These are phyloP conservation scores for Fusarium setosum DNA, from an alignment of 2,329 filamentous ascomycete genomes.

Conservation along the genomic window DNA sequence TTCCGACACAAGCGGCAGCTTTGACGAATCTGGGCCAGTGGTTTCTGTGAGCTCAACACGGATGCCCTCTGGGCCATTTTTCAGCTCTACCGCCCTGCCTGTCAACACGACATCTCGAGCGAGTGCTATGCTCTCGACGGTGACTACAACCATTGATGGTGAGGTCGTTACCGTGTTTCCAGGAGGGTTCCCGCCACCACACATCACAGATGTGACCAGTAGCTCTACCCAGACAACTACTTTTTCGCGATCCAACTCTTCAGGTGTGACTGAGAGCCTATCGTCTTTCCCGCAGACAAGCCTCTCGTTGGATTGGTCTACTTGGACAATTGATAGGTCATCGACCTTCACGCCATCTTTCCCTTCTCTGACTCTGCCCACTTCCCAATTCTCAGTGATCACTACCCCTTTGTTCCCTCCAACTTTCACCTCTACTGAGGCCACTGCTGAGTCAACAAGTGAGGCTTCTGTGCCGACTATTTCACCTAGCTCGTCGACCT, in stretches of 20 bases:
- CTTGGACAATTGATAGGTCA: slow-evolving; percentile 18
- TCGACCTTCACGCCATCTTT: slow-evolving; percentile 5
- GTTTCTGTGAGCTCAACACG: background rate
- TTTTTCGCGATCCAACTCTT: slow-evolving; percentile 9
- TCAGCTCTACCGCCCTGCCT: slow-evolving; percentile 17
- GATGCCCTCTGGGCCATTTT: background rate
- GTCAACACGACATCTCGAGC: slow-evolving; percentile 8
- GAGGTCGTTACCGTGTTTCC: slow-evolving; percentile 33
- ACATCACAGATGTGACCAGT: slow-evolving; percentile 9
- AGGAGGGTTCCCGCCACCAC: slow-evolving; percentile 19
- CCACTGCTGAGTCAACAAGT: background rate
- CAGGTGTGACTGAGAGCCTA: background rate
- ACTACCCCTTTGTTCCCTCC: slow-evolving; percentile 21
- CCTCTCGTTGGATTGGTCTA: slow-evolving; percentile 28
- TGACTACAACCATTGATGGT: slow-evolving; percentile 21
- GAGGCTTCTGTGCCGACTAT: background rate
- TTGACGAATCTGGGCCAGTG: background rate
- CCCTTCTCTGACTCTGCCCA: slow-evolving; percentile 4
- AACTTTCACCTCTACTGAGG: slow-evolving; percentile 2
- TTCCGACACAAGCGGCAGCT: background rate
- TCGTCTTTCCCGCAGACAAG: slow-evolving; percentile 5
- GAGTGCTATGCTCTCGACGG: background rate
- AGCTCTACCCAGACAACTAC: slow-evolving; percentile 5
- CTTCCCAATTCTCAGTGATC: slow-evolving; percentile 13
- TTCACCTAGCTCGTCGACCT: slow-evolving; percentile 1